Conservation (phyloP, 352 stramenopile species). For the Pythium apleroticum region DNA sequence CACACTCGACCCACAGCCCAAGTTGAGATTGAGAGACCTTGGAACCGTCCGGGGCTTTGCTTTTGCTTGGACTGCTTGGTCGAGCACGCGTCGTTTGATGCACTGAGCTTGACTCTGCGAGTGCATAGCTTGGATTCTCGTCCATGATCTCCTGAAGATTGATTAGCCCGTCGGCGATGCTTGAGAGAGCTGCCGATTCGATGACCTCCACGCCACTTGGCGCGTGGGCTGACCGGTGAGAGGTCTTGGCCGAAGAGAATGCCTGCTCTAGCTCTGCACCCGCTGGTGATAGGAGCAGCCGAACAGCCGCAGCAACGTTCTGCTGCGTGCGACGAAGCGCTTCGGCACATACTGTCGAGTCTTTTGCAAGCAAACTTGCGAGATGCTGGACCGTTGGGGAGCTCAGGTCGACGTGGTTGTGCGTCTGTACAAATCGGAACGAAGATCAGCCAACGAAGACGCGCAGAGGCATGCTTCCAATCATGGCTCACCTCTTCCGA, state of each 20-base stretch:
- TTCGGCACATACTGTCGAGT: conserved; percentile 53
- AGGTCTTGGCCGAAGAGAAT: neutral
- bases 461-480: neutral
- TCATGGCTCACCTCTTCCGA: conserved; percentile 14
- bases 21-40: conserved; percentile 36
- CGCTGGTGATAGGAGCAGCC: conserved; percentile 51
- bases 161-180: conserved; percentile 28
- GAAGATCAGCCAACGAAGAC: neutral
- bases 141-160: conserved; percentile 73
- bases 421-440: conserved; percentile 2
- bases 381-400: conserved; percentile 50
- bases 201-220: neutral
- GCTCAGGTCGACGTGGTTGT: conserved; percentile 20
- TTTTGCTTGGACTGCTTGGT: conserved; percentile 48
- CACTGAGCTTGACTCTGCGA: conserved; percentile 58
- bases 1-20: conserved; percentile 71
- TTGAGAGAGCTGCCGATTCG: neutral
- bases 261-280: conserved; percentile 32
- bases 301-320: conserved; percentile 50
- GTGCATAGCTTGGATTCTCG: conserved; percentile 77
- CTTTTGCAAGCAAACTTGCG: conserved; percentile 45
- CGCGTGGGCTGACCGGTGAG: neutral
- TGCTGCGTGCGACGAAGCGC: conserved; percentile 52
- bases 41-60: conserved; percentile 34
- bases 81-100: conserved; percentile 28